Percentiles rank a stretch among this genome's conserved stretches.
phyloP scores from a whole-genome alignment of 2,329 filamentous ascomycete species.

The Tolypocladium ovalisporum region DNA sequence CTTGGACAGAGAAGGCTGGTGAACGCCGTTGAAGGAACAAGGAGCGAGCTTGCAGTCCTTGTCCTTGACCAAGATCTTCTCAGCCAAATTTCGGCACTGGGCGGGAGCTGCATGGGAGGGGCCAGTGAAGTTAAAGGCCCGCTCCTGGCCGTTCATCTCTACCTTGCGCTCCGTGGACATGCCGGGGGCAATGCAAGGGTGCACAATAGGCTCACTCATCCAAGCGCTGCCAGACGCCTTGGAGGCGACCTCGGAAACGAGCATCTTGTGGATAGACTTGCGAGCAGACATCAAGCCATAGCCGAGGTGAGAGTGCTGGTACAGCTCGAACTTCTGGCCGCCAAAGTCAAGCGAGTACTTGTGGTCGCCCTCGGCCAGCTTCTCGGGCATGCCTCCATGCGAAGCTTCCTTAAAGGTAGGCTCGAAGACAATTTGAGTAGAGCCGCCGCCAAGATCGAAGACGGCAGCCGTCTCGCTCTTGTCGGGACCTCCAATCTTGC shows the following conservation, averaged over 20 bases:
- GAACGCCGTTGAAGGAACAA: slow-evolving; percentile 97
- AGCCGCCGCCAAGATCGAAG: slow-evolving; percentile 92
- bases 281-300: slow-evolving; percentile 95
- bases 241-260: slow-evolving; percentile 62
- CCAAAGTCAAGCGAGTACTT: slow-evolving; percentile 90
- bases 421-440: slow-evolving; percentile 97
- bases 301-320: slow-evolving; percentile 96
- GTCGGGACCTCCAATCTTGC: slow-evolving; percentile 91
- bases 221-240: slow-evolving; percentile 53
- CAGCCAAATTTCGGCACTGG: slow-evolving; percentile 81
- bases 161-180: slow-evolving; percentile 66
- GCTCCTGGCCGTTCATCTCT: slow-evolving; percentile 50
- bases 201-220: slow-evolving; percentile 59
- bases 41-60: slow-evolving; percentile 69
- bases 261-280: slow-evolving; percentile 66
- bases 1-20: slow-evolving; percentile 85
- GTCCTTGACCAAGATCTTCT: slow-evolving; percentile 86
- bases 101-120: slow-evolving; percentile 64
- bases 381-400: slow-evolving; percentile 72
- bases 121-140: slow-evolving; percentile 79
- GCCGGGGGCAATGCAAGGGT: slow-evolving; percentile 79
- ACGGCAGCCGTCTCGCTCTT: slow-evolving; percentile 84
- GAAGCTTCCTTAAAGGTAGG: slow-evolving; percentile 72
- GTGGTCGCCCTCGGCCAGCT: slow-evolving; percentile 82
- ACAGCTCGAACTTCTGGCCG: slow-evolving; percentile 81